A percentile compares a stretch with the other conserved stretches of the same genome.
Evolutionary conservation across 2,329 filamentous ascomycete genomes (phyloP).

Genomic region (Verticillium alfalfae): DNA sequence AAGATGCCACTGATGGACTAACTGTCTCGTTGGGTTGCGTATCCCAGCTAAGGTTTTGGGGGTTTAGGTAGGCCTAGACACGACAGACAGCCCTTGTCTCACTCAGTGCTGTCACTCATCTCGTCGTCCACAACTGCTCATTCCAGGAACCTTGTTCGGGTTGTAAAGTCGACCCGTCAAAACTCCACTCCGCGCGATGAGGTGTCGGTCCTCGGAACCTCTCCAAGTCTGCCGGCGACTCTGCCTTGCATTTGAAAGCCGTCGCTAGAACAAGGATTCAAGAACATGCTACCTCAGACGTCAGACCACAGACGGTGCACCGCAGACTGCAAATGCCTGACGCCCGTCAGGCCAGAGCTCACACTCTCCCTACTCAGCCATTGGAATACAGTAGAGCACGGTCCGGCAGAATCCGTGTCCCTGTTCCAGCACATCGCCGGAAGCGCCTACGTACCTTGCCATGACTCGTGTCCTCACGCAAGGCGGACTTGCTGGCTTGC

Average conservation of each 20-base stretch:
- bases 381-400: background rate
- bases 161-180: background rate
- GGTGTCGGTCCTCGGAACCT: background rate
- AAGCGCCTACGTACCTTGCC: background rate
- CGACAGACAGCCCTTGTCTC: background rate
- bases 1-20: too few species aligned
- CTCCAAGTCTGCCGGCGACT: background rate
- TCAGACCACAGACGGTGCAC: background rate
- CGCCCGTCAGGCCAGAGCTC: background rate
- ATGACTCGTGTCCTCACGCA: background rate
- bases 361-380: background rate
- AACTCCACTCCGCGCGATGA: background rate
- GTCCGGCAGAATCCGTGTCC: background rate
- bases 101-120: background rate
- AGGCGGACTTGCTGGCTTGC: background rate
- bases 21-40: background rate
- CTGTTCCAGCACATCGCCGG: background rate
- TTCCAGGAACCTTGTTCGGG: background rate
- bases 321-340: too few species aligned
- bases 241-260: background rate
- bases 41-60: background rate
- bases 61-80: background rate
- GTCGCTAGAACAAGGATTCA: background rate
- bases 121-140: background rate
- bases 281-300: background rate